Evolutionary conservation across 805 yeast genomes (phyloP).

Genomic region (Geotrichum ghanense): DNA sequence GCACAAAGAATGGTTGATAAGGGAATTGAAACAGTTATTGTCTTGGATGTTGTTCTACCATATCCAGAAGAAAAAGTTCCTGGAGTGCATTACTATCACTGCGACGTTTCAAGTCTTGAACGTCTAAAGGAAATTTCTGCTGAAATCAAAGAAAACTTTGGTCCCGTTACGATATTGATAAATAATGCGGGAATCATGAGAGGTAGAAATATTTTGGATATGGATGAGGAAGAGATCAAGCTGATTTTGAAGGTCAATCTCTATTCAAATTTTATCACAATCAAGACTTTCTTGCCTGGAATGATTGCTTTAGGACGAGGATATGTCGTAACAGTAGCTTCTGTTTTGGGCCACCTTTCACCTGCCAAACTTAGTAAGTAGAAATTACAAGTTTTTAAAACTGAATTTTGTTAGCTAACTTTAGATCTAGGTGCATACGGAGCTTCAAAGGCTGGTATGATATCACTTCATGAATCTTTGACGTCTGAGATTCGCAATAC

Average conservation of each 20-base stretch:
- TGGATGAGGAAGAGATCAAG: constrained; percentile 48
- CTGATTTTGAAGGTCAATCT: constrained; percentile 56
- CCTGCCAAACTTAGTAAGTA: constrained; percentile 53
- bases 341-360: constrained; percentile 73
- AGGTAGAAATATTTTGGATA: constrained; percentile 45
- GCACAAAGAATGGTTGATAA: constrained; percentile 32
- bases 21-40: constrained; percentile 39
- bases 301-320: constrained; percentile 59
- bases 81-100: constrained; percentile 43
- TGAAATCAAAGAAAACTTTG: constrained; percentile 36
- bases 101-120: constrained; percentile 55
- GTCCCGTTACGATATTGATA: constrained; percentile 54
- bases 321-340: constrained; percentile 68
- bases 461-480: constrained; percentile 75
- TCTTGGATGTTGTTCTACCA: constrained; percentile 49
- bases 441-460: constrained; percentile 78
- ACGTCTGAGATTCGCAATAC: constrained; percentile 48
- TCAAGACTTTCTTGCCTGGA: constrained; percentile 58
- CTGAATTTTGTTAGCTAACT: constrained; percentile 2
- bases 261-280: constrained; percentile 56
- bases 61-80: constrained; percentile 24
- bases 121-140: constrained; percentile 33
- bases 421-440: constrained; percentile 49
- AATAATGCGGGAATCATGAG: constrained; percentile 76
- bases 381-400: neutral